These are phyloP conservation scores for Extremus antarcticus DNA, from an alignment of 495 filamentous ascomycete genomes.

Conservation along the genomic window DNA sequence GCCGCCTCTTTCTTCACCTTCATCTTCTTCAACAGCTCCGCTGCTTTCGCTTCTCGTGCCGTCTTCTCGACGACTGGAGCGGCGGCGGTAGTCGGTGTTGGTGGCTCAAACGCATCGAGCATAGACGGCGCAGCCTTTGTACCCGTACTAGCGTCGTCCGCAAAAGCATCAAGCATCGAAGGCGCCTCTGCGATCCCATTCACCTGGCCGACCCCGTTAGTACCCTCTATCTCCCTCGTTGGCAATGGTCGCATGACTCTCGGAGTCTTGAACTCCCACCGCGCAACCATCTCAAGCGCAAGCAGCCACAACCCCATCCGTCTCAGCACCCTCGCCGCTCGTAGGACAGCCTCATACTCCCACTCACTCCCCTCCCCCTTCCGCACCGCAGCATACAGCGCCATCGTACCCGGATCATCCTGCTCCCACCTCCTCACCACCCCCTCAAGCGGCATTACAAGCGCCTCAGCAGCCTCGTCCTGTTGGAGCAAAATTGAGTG, in stretches of 20 bases:
- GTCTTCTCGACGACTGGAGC: constrained; percentile 7
- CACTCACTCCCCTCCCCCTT: constrained; percentile 38
- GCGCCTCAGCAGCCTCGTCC: constrained; percentile 76
- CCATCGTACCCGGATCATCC: constrained; percentile 68
- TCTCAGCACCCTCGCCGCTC: constrained; percentile 78
- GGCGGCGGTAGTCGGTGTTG: neutral
- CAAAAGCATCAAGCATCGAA: constrained; percentile 23
- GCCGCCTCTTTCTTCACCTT: constrained; percentile 35
- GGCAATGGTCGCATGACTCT: neutral
- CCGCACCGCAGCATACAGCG: constrained; percentile 78
- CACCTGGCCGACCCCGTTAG: constrained; percentile 11
- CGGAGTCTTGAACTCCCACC: constrained; percentile 60
- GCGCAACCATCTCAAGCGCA: constrained; percentile 67
- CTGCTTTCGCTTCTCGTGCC: constrained; percentile 18
- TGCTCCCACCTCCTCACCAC: constrained; percentile 7
- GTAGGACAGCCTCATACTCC: constrained; percentile 85
- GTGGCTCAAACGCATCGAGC: constrained; percentile 2
- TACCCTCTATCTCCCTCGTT: neutral
- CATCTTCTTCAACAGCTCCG: constrained; percentile 35
- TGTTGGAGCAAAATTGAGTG: constrained; percentile 82
- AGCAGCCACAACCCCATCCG: constrained; percentile 96
- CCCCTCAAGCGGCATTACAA: constrained; percentile 45
- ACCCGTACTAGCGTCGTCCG: neutral
- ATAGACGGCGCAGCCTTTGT: constrained; percentile 23
- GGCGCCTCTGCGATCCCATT: neutral